Evolutionary conservation across 1,139 yeast genomes (phyloP), one percentile per base, ranked within the genome.

Genomic region (Hyphopichia khmerensis): DNA sequence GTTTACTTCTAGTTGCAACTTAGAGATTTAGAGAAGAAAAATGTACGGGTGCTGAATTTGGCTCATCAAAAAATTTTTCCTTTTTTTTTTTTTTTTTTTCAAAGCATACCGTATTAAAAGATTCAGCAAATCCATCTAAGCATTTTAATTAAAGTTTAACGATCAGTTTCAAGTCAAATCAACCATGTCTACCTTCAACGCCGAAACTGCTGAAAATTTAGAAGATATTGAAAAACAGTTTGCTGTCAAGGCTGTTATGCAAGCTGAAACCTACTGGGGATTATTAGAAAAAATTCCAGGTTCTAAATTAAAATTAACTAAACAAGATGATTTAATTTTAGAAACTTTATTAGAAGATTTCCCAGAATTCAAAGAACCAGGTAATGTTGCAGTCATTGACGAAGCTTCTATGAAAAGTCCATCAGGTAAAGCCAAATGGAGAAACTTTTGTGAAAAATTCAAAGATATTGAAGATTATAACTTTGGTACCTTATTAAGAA

Each of bases 161-260:
- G n/a, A n/a, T n/a, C n/a, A n/a, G n/a, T n/a, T n/a, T n/a, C n/a
- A n/a, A 21, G 24, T 8, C 24, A 21, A 21, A 21, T 21, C 32
- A 31, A 47, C 36, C 17, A 62, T 61, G 66, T 48, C 64, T 29
- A 52, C 66, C 27, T 72, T 75, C 51, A 69, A 73, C 50, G 81
- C 84, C 14, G 83, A 79, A 52, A 68, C 65, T 44, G 82, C 84
- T 16, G 84, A 79, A 42, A 79, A 79, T 67, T 65, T 77, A 48
- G 84, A 78, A 59, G 84, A 76, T 51, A 88, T 93, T 58, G 98
- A 91, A 67, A 87, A 82, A 77, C 97, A 91, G 70, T 93, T 93
- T 60, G 98, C 99, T 40, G 99, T 95, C 49, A 90, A 88, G 69
- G 99, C 98, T 8, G 99, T 95, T 21, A 83, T 81, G 65, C 98